A percentile compares a stretch with the other conserved stretches of the same genome.
These are phyloP conservation scores for Lyophyllum semitale DNA, from an alignment of 768 basidiomycete genomes.

Conservation along the genomic window DNA sequence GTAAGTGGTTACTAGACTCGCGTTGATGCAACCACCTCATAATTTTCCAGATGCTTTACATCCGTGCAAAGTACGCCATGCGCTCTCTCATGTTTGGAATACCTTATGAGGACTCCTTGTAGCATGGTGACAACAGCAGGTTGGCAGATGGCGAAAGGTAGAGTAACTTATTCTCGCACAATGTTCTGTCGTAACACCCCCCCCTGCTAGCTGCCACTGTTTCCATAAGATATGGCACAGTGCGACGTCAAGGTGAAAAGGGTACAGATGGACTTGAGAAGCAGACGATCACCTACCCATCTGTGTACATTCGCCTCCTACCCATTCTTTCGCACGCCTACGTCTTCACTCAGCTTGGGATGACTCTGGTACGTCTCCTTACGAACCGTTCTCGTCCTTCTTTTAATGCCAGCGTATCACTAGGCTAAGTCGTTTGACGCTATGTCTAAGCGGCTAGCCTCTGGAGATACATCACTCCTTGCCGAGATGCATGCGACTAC, in stretches of 20 bases:
- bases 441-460: conserved; percentile 49
- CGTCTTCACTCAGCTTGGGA: conserved; percentile 67
- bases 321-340: conserved; percentile 71
- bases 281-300: conserved; percentile 74
- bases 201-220: conserved; percentile 36
- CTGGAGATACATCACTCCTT: conserved; percentile 63
- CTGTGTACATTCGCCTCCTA: conserved; percentile 69
- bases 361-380: conserved; percentile 47
- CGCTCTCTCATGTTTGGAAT: background rate
- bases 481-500: conserved; percentile 73
- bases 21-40: background rate
- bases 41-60: conserved; percentile 64
- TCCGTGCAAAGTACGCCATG: conserved; percentile 55
- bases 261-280: conserved; percentile 56
- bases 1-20: conserved; percentile 38
- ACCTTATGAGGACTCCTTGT: background rate
- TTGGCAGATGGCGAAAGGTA: conserved; percentile 69
- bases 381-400: background rate
- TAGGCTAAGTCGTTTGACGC: conserved; percentile 53
- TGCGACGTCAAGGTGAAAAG: conserved; percentile 66
- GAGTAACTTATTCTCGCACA: background rate
- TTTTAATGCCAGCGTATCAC: background rate
- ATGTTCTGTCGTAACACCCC: background rate
- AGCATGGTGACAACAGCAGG: conserved; percentile 70
- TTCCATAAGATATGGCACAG: conserved; percentile 70